Conservation (phyloP, 345 rosid species). For the Bruguiera sexangula region DNA sequence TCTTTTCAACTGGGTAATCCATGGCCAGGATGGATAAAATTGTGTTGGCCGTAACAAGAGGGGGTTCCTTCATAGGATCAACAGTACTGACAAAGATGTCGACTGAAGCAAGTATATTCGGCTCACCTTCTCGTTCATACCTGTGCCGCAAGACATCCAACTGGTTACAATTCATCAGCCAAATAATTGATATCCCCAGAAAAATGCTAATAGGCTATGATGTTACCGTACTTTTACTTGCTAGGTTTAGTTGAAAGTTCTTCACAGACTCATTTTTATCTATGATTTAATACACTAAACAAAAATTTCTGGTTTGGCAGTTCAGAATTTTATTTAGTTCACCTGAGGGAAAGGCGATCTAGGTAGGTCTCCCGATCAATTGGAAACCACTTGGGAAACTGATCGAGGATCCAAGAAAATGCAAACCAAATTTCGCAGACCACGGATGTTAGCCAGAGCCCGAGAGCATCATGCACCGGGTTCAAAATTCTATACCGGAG, state of each 20-base stretch:
- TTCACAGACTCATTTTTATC: too few species aligned
- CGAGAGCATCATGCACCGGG: conserved; percentile 82
- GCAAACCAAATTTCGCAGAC: conserved; percentile 97
- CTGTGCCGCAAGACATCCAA: conserved; percentile 26
- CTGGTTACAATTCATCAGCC: not conserved
- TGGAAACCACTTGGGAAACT: conserved; percentile 95
- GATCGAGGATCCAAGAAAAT: conserved; percentile 94
- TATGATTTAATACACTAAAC: too few species aligned
- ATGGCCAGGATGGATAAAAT: conserved; percentile 85
- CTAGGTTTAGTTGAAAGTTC: too few species aligned
- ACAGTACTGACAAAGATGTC: conserved; percentile 96
- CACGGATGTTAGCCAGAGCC: conserved; percentile 90
- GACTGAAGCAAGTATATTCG: conserved; percentile 71
- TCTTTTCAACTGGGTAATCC: conserved; percentile 92
- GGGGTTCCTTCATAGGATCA: conserved; percentile 99
- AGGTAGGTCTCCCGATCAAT: conserved; percentile 92
- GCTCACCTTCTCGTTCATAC: conserved; percentile 88
- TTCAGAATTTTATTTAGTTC: not conserved
- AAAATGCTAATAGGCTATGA: not conserved
- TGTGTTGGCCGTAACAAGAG: conserved; percentile 90
- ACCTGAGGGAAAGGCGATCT: conserved; percentile 86
- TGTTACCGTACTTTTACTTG: not conserved
- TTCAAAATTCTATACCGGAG: conserved; percentile 81
- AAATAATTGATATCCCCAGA: not conserved
- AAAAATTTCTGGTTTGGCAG: too few species aligned